Percentiles rank a stretch among this genome's conserved stretches.
These are phyloP conservation scores for Acacia confusa DNA, from an alignment of 306 rosid genomes.

Conservation along the genomic window DNA sequence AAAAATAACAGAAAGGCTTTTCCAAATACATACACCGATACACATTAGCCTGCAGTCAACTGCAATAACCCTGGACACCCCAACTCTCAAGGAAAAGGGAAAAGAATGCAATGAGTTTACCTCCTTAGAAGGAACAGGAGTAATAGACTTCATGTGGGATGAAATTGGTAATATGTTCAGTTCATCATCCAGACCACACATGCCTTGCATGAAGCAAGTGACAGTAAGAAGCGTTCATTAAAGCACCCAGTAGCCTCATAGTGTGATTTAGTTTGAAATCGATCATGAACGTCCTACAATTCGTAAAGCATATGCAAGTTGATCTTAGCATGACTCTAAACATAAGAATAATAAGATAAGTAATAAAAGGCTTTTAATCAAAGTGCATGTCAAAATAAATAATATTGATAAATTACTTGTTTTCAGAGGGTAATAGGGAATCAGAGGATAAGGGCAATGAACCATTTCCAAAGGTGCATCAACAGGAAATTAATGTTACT, in stretches of 20 bases:
- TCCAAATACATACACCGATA: neutral
- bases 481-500: neutral
- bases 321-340: slow-evolving; percentile 14
- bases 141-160: slow-evolving; percentile 80
- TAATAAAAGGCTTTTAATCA: no score
- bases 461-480: slow-evolving; percentile 13
- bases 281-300: slow-evolving; percentile 89
- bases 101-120: slow-evolving; percentile 43
- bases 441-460: slow-evolving; percentile 23
- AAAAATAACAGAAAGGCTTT: neutral
- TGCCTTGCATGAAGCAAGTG: slow-evolving; percentile 86
- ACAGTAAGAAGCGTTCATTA: slow-evolving; percentile 91
- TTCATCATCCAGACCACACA: slow-evolving; percentile 93
- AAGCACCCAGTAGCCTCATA: slow-evolving; percentile 76
- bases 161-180: slow-evolving; percentile 86
- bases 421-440: neutral
- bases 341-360: no score
- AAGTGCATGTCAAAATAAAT: neutral
- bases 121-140: slow-evolving; percentile 69
- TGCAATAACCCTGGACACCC: neutral
- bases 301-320: slow-evolving; percentile 18
- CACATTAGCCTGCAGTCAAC: neutral
- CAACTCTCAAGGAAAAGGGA: neutral
- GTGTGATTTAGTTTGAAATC: slow-evolving; percentile 96
- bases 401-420: neutral